These are phyloP conservation scores for Monotropa hypopitys DNA, from an alignment of 179 eudicot species.

Conservation along the genomic window DNA sequence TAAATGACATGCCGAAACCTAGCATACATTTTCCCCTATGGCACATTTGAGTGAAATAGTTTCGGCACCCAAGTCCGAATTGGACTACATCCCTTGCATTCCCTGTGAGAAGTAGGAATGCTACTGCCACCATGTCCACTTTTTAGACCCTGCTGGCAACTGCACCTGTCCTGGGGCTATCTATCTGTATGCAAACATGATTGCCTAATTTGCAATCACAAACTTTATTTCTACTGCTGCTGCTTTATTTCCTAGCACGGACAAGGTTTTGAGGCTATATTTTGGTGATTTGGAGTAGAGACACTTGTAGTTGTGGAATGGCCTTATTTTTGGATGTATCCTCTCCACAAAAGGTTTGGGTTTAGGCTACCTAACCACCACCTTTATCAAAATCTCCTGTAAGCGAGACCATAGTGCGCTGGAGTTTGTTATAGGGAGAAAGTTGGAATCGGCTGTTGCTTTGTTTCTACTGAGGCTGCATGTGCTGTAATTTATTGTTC, in stretches of 20 bases:
- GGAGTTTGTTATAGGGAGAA: neutral
- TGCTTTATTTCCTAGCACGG: neutral
- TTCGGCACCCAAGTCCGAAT: neutral
- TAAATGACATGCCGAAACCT: neutral
- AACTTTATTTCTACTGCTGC: neutral
- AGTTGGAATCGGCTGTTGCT: neutral
- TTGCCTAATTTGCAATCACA: neutral
- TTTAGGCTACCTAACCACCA: neutral
- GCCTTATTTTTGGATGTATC: neutral
- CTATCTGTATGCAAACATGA: neutral
- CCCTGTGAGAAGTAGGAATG: neutral
- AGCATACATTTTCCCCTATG: neutral
- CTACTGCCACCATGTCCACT: neutral
- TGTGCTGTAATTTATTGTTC: neutral
- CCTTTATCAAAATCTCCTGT: neutral
- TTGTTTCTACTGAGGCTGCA: neutral
- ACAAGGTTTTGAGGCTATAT: neutral
- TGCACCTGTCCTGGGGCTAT: neutral
- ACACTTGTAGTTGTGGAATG: neutral
- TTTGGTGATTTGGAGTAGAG: neutral
- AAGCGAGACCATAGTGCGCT: neutral
- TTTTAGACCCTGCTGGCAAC: neutral
- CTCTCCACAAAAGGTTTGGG: neutral
- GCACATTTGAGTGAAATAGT: neutral
- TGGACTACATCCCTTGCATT: neutral